Evolutionary conservation across 2,329 filamentous ascomycete genomes (phyloP).

Genomic region (Bipolaris sorokiniana): DNA sequence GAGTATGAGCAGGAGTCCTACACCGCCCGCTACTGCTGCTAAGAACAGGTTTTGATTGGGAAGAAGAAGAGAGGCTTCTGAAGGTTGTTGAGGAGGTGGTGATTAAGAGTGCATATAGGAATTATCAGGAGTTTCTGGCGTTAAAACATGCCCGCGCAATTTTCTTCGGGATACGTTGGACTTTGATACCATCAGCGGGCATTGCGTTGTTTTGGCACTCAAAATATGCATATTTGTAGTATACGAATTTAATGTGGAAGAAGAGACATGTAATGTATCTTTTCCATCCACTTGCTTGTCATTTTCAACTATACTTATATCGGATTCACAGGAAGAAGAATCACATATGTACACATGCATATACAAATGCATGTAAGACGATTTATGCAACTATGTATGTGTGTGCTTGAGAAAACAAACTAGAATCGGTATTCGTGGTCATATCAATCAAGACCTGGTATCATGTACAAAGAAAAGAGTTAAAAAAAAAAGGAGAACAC

Average conservation of each 20-base stretch:
- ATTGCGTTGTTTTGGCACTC: not conserved
- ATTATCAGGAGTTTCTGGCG: constrained; percentile 5
- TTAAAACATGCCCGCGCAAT: constrained; percentile 8
- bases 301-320: not conserved
- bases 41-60: constrained; percentile 15
- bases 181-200: constrained; percentile 15
- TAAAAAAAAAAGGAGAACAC: not conserved
- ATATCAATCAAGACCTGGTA: constrained; percentile 9
- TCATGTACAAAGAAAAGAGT: constrained; percentile 8
- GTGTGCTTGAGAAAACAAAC: not conserved
- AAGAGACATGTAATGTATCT: not conserved
- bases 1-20: constrained; percentile 81
- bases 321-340: not conserved
- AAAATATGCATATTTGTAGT: not conserved
- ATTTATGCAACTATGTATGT: not conserved
- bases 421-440: constrained; percentile 5
- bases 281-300: not conserved
- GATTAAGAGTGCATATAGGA: not conserved
- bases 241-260: not conserved
- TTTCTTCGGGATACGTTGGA: not conserved
- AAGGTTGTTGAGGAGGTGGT: not conserved
- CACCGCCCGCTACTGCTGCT: constrained; percentile 70
- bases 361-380: not conserved
- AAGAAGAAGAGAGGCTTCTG: not conserved
- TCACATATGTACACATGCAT: not conserved